These are phyloP conservation scores for Spiraea crenata DNA, from an alignment of 331 rosid species.

Conservation along the genomic window DNA sequence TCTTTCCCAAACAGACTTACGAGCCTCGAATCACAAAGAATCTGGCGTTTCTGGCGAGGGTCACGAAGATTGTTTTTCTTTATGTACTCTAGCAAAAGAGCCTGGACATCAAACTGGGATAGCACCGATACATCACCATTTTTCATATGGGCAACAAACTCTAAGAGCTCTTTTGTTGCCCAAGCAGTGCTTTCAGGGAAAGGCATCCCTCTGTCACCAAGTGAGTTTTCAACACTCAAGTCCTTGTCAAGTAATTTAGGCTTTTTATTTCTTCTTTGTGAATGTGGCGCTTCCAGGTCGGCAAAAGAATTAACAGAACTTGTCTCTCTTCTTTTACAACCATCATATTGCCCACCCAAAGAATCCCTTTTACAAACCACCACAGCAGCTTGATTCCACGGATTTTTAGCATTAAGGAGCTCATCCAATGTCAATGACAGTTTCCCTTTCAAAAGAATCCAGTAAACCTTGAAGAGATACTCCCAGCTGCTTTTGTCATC, in stretches of 20 bases:
- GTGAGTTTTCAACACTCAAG: slow-evolving; percentile 34
- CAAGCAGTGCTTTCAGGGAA: slow-evolving; percentile 50
- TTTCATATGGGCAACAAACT: slow-evolving; percentile 85
- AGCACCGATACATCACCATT: slow-evolving; percentile 66
- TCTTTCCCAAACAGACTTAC: slow-evolving; percentile 67
- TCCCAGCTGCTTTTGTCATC: slow-evolving; percentile 98
- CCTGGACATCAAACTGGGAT: slow-evolving; percentile 68
- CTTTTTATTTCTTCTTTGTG: slow-evolving; percentile 39
- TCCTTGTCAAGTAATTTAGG: slow-evolving; percentile 31
- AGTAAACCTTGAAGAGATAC: slow-evolving; percentile 97
- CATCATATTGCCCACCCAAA: slow-evolving; percentile 35
- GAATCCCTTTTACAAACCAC: slow-evolving; percentile 38
- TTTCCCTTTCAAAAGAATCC: slow-evolving; percentile 71
- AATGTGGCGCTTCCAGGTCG: slow-evolving; percentile 46
- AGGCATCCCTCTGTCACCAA: slow-evolving; percentile 32
- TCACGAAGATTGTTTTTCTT: slow-evolving; percentile 75
- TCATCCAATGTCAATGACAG: slow-evolving; percentile 79
- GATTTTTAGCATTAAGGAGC: slow-evolving; percentile 65
- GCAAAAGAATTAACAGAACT: slow-evolving; percentile 51
- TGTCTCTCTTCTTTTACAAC: slow-evolving; percentile 44
- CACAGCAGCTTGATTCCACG: slow-evolving; percentile 49
- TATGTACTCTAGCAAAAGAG: slow-evolving; percentile 67
- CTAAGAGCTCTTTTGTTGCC: slow-evolving; percentile 89
- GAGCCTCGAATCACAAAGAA: slow-evolving; percentile 78
- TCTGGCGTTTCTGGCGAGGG: slow-evolving; percentile 65